Evolutionary conservation across 176 grass and related monocot species (phyloP), one percentile per base, ranked within the genome.

Genomic region (Ensete ventricosum): DNA sequence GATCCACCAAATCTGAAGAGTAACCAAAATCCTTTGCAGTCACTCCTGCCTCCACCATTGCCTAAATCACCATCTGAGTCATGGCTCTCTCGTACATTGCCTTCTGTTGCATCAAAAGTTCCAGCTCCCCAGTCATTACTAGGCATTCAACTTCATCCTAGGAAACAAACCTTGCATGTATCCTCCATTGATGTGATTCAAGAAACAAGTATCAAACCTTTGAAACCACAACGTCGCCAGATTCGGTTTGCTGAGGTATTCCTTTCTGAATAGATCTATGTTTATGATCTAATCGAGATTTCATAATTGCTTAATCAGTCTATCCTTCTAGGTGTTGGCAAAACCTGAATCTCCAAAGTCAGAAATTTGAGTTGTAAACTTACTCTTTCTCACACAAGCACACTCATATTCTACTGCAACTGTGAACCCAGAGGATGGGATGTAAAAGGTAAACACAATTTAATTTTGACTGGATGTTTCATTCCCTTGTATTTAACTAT

Each of bases 11-110:
- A 81, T 73, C 60, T 43, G 54, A 83, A 80, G 74, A 89, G 73
- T 26, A 76, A 81, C 53, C 52, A 5, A 79, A 77, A 72, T 55
- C 71, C 62, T 57, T 69, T 83, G 69, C 83, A 81, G 55, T 81
- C 82, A 71, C 69, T 87, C 52, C 79, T 89, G 25, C 86, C 94
- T 1, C 84, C 91, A 66, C 88, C 82, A 64, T 82, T 87, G 59
- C 95, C 96, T 22, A 99, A 84, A 86, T 91, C 96, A 79, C 96
- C 96, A 82, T 94, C 90, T 57, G 95, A 99, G 54, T 99, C 96
- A 8, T 99, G 96, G 96, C 90, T 99, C 68, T 94, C 88, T 89
- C 88, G 88, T 24, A 91, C 85, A 75, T 83, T 99, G 73, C 86
- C 86, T 53, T 88, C 84, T 23, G 86, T 95, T 57, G 78, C 72